Evolutionary conservation across 495 filamentous ascomycete genomes (phyloP).

Genomic region (Cairneyella variabilis): DNA sequence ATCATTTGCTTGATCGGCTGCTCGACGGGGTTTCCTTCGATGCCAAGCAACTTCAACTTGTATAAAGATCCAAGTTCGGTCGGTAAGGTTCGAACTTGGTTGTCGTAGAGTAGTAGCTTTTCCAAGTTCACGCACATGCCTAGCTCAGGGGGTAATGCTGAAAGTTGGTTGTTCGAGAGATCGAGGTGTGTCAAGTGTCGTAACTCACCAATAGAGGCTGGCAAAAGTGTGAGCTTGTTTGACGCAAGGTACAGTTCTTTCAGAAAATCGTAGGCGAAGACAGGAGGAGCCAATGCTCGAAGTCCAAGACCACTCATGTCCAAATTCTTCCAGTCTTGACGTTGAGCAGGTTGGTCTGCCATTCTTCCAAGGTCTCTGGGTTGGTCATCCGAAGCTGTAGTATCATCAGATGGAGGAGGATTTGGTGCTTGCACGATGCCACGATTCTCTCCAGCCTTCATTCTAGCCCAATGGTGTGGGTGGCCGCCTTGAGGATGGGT

Average conservation of each 20-base stretch:
- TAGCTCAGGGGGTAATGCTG: conserved; percentile 81
- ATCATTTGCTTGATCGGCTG: conserved; percentile 69
- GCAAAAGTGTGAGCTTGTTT: conserved; percentile 78
- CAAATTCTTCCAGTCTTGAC: conserved; percentile 82
- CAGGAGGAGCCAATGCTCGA: conserved; percentile 66
- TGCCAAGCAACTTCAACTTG: conserved; percentile 79
- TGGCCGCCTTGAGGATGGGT: conserved; percentile 50
- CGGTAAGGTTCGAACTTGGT: conserved; percentile 76
- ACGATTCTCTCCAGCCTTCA: conserved; percentile 50
- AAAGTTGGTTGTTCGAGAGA: conserved; percentile 80
- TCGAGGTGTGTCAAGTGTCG: conserved; percentile 77
- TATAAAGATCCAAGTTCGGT: conserved; percentile 84
- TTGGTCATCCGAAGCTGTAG: conserved; percentile 56
- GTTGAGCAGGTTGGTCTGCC: conserved; percentile 45
- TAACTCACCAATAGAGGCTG: conserved; percentile 73
- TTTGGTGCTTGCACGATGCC: conserved; percentile 28
- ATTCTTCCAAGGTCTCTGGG: conserved; percentile 59
- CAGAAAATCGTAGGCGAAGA: conserved; percentile 85
- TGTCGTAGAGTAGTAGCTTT: conserved; percentile 80
- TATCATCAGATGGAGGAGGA: conserved; percentile 40
- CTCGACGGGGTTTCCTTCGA: conserved; percentile 86
- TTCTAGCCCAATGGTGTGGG: conserved; percentile 50
- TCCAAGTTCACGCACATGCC: conserved; percentile 91
- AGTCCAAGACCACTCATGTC: conserved; percentile 94
- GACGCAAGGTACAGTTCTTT: conserved; percentile 86